Conservation (phyloP, 441 rosid species). For the Croton laevigatus region DNA sequence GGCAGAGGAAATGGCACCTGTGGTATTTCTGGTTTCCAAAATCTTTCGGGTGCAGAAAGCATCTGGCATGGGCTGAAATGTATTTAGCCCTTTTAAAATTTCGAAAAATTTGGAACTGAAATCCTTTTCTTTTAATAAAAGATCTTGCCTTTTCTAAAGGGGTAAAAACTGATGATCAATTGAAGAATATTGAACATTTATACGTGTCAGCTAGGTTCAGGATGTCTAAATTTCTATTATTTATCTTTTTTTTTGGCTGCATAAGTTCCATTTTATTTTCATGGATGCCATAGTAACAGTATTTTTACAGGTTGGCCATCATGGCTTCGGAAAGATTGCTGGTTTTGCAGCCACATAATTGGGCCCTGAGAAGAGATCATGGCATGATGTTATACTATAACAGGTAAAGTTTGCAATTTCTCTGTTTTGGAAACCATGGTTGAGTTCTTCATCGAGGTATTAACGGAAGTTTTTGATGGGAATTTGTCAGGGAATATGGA, state of each 20-base stretch:
- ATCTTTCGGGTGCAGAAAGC: no score
- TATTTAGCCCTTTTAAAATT: no score
- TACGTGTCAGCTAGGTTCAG: neutral
- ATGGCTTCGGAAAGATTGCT: conserved; percentile 80
- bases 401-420: conserved; percentile 35
- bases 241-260: neutral
- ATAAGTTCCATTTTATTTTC: neutral
- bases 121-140: no score
- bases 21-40: no score
- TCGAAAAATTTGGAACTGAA: no score
- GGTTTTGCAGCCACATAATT: conserved; percentile 81
- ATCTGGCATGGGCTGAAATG: no score
- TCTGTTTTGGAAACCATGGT: neutral
- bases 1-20: no score
- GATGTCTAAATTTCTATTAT: neutral
- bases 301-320: conserved; percentile 61
- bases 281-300: conserved; percentile 12
- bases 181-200: no score
- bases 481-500: conserved; percentile 57
- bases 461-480: neutral
- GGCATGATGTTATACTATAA: conserved; percentile 85
- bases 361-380: conserved; percentile 76
- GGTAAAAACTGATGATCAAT: no score
- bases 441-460: neutral
- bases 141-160: no score